A percentile compares a stretch with the other conserved stretches of the same genome.
phyloP scores from a whole-genome alignment of 176 grass and related monocot genomes.

The Avena eriantha region DNA sequence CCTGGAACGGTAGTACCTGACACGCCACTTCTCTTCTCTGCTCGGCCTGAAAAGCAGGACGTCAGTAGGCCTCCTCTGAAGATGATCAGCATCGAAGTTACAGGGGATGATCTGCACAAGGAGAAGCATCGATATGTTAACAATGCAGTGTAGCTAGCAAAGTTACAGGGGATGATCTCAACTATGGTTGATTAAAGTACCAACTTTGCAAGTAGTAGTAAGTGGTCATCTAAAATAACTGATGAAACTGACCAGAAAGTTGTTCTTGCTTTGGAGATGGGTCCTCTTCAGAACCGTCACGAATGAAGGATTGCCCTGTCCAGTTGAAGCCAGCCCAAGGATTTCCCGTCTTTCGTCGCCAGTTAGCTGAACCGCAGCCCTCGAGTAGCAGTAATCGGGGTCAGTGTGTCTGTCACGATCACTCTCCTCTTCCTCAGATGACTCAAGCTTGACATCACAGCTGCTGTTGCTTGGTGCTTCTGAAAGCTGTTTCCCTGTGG shows the following conservation, averaged over 20 bases:
- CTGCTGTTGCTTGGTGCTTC: slow-evolving; percentile 24
- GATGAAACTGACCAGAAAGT: slow-evolving; percentile 38
- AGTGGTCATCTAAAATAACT: neutral
- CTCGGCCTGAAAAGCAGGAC: slow-evolving; percentile 20
- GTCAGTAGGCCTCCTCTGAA: neutral
- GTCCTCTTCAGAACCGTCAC: slow-evolving; percentile 33
- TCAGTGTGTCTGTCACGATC: neutral
- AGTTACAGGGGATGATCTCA: too few species aligned
- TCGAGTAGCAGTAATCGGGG: neutral
- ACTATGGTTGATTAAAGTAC: neutral
- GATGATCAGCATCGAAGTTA: slow-evolving; percentile 38
- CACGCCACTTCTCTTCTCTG: slow-evolving; percentile 23
- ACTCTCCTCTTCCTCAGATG: slow-evolving; percentile 30
- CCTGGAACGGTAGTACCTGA: slow-evolving; percentile 2
- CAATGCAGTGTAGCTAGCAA: neutral
- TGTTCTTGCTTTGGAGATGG: neutral
- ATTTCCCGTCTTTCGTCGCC: slow-evolving; percentile 36
- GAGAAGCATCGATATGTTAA: neutral
- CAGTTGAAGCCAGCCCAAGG: slow-evolving; percentile 2
- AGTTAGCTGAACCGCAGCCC: neutral
- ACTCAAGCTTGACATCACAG: slow-evolving; percentile 2
- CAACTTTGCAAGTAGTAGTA: neutral
- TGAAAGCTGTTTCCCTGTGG: slow-evolving; percentile 14
- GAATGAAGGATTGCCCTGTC: slow-evolving; percentile 47
- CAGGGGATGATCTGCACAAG: slow-evolving; percentile 37